Conservation (phyloP, 768 basidiomycete genomes). For the Boletellus ananas region DNA sequence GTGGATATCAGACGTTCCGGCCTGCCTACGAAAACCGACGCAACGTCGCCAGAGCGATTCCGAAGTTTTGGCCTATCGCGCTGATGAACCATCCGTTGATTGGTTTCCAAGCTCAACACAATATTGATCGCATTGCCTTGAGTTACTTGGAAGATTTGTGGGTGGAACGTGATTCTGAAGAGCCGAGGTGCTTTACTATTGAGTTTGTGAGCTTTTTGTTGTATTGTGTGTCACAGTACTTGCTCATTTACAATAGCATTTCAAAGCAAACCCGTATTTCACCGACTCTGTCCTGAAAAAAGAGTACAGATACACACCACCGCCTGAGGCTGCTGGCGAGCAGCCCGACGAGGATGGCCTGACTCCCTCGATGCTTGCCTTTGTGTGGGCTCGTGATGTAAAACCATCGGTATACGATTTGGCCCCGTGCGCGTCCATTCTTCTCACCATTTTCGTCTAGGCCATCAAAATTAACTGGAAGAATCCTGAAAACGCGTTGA, state of each 20-base stretch:
- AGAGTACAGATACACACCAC: constrained; percentile 69
- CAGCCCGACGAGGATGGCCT: constrained; percentile 70
- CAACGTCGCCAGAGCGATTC: constrained; percentile 57
- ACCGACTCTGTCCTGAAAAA: constrained; percentile 72
- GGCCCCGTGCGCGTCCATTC: background rate
- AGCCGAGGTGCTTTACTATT: constrained; percentile 78
- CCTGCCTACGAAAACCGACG: constrained; percentile 73
- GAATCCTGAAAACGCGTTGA: constrained; percentile 68
- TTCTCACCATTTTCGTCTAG: constrained; percentile 33
- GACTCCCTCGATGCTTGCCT: constrained; percentile 73
- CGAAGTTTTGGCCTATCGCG: constrained; percentile 84
- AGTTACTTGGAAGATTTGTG: constrained; percentile 84
- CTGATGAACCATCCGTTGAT: constrained; percentile 69
- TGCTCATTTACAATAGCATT: constrained; percentile 49
- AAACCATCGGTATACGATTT: constrained; percentile 52
- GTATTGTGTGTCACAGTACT: background rate
- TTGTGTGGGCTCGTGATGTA: constrained; percentile 76
- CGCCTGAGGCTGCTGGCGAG: constrained; percentile 50
- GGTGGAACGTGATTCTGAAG: constrained; percentile 67
- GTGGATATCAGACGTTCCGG: constrained; percentile 50
- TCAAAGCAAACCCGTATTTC: constrained; percentile 87
- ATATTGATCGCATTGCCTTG: constrained; percentile 75
- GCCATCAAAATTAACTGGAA: constrained; percentile 77
- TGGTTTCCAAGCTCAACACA: constrained; percentile 64
- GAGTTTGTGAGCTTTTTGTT: constrained; percentile 70